Evolutionary conservation across 257 asterid genomes (phyloP), one percentile per base, ranked within the genome.

Genomic region (Mentha longifolia): DNA sequence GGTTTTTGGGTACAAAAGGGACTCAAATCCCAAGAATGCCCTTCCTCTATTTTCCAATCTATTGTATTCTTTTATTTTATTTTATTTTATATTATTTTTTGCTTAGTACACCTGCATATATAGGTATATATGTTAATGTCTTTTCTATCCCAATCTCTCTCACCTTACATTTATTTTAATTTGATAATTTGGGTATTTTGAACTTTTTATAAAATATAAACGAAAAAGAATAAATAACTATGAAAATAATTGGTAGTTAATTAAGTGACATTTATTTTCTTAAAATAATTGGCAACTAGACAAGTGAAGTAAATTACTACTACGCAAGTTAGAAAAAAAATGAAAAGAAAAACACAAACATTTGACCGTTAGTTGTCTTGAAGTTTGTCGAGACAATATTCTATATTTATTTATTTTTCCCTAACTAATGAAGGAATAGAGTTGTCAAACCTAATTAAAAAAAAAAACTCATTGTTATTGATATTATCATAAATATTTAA

Each of bases 1-100:
- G 64, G 75, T 63, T 72, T 62, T 74, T 61, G 77, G 85, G 81
- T 76, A 73, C 82, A 76, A 70, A 63, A 61, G 79, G 90, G 80
- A 46, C 39, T 70, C 85, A 85, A 85, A 83, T 89, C 96, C 92
- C 96, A 51, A 86, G 83, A 79, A 69, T 63, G 49, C 65, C 65
- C 68, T 25, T 20, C 45, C 65, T 49, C 55, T 15, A 5, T 47
- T 47, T 14, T 47, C 2, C 71, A 63, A 72, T 37, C 43, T 49
- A 42, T n/a, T n/a, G n/a, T n/a, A n/a, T n/a, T n/a, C n/a, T n/a
- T n/a, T n/a, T 64, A 45, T 15, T 59, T 0, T 39, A 0, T 13
- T 49, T 5, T 63, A 4, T 56, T 28, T n/a, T n/a, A n/a, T 8
- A 10, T 28, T 55, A 10, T 11, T 25, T 52, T 52, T 25, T 31